phyloP scores from a whole-genome alignment of 2,329 filamentous ascomycete species.

The Phyllachora maydis region DNA sequence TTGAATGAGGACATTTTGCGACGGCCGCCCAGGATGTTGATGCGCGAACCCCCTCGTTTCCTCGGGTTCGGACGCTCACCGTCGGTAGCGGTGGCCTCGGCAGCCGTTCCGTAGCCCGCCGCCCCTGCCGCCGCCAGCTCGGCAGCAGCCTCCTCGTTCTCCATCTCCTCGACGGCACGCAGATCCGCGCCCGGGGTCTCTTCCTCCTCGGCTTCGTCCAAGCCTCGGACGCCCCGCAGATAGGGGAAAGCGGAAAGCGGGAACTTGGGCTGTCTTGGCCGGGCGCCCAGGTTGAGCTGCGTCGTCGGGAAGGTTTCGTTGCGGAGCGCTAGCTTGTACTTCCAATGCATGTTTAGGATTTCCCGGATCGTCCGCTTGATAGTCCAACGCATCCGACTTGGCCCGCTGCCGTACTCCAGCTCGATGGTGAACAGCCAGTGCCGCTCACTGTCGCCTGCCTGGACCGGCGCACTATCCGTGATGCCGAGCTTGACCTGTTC shows the following conservation, averaged over 20 bases:
- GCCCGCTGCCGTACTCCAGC: conserved; percentile 85
- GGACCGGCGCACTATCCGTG: conserved; percentile 53
- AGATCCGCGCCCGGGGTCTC: too few species aligned
- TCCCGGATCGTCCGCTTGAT: conserved; percentile 74
- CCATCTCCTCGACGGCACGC: too few species aligned
- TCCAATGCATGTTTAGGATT: conserved; percentile 79
- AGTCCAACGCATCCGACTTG: conserved; percentile 92
- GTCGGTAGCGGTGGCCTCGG: conserved; percentile 42
- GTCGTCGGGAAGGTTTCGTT: conserved; percentile 67
- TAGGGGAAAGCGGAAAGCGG: conserved; percentile 81
- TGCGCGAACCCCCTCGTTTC: conserved; percentile 30
- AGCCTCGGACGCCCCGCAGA: conserved; percentile 56
- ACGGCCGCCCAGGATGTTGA: conserved; percentile 28
- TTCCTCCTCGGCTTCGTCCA: conserved; percentile 66
- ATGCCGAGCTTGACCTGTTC: conserved; percentile 87
- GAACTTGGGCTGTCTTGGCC: conserved; percentile 73
- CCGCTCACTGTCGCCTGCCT: conserved; percentile 40
- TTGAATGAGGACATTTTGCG: conserved; percentile 29
- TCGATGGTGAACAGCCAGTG: conserved; percentile 84
- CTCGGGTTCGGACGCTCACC: conserved; percentile 25
- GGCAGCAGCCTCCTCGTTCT: conserved; percentile 6
- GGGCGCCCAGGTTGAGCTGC: conserved; percentile 39
- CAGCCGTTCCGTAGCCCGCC: conserved; percentile 19
- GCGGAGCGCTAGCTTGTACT: conserved; percentile 74
- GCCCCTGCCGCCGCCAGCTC: too few species aligned